These are phyloP conservation scores for Fagus sylvatica DNA, from an alignment of 306 rosid species.

Conservation along the genomic window DNA sequence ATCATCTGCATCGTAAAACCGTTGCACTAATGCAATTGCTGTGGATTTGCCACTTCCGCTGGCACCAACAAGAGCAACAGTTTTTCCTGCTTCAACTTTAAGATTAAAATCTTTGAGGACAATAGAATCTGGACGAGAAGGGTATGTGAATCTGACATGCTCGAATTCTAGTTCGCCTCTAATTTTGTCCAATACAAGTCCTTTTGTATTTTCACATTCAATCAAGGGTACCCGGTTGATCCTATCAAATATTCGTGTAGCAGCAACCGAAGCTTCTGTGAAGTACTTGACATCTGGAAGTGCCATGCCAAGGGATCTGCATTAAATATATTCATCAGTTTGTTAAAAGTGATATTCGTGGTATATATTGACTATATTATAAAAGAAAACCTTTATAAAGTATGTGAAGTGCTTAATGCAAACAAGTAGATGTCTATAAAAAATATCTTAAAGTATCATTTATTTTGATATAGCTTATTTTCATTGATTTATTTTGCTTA, in stretches of 20 bases:
- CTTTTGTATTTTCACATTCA: slow-evolving; percentile 67
- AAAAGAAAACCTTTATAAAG: background rate
- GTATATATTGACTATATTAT: background rate
- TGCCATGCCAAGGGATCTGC: slow-evolving; percentile 90
- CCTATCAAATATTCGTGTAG: slow-evolving; percentile 63
- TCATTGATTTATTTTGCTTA: too few species aligned
- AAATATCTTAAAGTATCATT: too few species aligned
- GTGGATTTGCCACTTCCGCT: slow-evolving; percentile 98
- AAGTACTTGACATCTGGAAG: slow-evolving; percentile 91
- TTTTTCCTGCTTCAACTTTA: slow-evolving; percentile 74
- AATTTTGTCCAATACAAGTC: slow-evolving; percentile 47
- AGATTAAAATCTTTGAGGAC: slow-evolving; percentile 77
- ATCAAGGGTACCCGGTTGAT: slow-evolving; percentile 68
- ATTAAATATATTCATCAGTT: slow-evolving; percentile 10
- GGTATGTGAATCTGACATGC: slow-evolving; percentile 70
- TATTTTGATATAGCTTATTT: too few species aligned
- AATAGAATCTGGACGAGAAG: slow-evolving; percentile 67
- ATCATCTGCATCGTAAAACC: slow-evolving; percentile 76
- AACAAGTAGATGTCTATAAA: background rate
- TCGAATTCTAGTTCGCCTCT: slow-evolving; percentile 68
- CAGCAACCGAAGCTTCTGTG: slow-evolving; percentile 83
- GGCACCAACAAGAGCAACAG: slow-evolving; percentile 89
- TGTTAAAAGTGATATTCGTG: background rate
- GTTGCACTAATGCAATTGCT: slow-evolving; percentile 74
- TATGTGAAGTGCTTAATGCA: background rate